A percentile compares a stretch with the other conserved stretches of the same genome.
Evolutionary conservation across 2,329 filamentous ascomycete genomes (phyloP).

Genomic region (Pestalotiopsis sp.): DNA sequence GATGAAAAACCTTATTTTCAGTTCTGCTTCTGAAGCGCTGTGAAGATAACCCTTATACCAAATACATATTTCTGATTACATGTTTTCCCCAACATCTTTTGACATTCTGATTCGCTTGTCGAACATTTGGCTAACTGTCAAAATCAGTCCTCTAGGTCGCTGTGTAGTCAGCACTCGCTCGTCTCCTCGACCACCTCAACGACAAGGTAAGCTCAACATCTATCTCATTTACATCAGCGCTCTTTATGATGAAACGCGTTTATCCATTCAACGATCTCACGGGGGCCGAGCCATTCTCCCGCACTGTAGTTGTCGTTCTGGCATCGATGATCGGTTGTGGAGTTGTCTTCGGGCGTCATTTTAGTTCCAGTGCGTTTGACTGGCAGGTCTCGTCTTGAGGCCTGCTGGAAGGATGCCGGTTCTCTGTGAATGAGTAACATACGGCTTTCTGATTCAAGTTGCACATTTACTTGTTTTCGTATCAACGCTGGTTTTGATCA

Average conservation of each 20-base stretch:
- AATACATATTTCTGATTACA: slow-evolving; percentile 57
- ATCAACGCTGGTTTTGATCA: slow-evolving; percentile 1
- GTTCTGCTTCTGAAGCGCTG: slow-evolving; percentile 74
- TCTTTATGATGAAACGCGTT: slow-evolving; percentile 64
- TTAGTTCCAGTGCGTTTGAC: slow-evolving; percentile 59
- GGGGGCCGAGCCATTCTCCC: slow-evolving; percentile 72
- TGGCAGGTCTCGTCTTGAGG: slow-evolving; percentile 61
- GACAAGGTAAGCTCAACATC: background rate
- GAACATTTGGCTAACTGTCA: slow-evolving; percentile 1
- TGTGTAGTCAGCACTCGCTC: background rate
- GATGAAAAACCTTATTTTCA: slow-evolving; percentile 67
- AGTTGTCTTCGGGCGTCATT: slow-evolving; percentile 63
- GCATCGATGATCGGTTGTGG: slow-evolving; percentile 74
- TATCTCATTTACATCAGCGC: background rate
- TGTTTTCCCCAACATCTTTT: slow-evolving; percentile 13
- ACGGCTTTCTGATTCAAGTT: slow-evolving; percentile 61
- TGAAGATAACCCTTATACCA: slow-evolving; percentile 70
- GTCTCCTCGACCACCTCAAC: background rate
- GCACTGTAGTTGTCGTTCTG: slow-evolving; percentile 59
- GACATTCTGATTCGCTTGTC: slow-evolving; percentile 8
- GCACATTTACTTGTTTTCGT: background rate
- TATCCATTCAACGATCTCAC: slow-evolving; percentile 77
- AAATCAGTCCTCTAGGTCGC: background rate
- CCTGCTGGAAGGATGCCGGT: slow-evolving; percentile 54
- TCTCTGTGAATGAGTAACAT: slow-evolving; percentile 69